phyloP scores from a whole-genome alignment of 768 basidiomycete genomes.

The Tulasnella calospora region DNA sequence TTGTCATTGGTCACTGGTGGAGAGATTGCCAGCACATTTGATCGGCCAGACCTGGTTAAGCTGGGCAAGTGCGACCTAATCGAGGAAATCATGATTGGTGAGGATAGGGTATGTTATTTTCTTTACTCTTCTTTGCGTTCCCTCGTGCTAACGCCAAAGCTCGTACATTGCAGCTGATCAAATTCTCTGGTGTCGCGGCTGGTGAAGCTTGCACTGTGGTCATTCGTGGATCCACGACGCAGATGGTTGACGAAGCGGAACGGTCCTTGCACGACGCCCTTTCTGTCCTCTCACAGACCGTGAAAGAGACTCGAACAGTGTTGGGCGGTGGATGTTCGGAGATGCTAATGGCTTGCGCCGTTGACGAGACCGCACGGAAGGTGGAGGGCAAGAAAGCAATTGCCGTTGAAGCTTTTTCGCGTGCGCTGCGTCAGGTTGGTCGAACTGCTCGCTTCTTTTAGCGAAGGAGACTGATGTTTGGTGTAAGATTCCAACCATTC shows the following conservation, averaged over 20 bases:
- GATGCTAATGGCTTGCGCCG: slow-evolving; percentile 94
- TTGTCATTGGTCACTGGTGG: slow-evolving; percentile 94
- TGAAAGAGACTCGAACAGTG: slow-evolving; percentile 90
- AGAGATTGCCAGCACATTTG: slow-evolving; percentile 95
- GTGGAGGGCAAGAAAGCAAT: slow-evolving; percentile 94
- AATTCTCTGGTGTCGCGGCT: slow-evolving; percentile 98
- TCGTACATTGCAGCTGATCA: slow-evolving; percentile 66
- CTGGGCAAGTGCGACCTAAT: slow-evolving; percentile 91
- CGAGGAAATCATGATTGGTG: slow-evolving; percentile 98
- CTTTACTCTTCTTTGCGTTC: background rate
- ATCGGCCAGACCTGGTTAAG: slow-evolving; percentile 84
- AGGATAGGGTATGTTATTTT: slow-evolving; percentile 73
- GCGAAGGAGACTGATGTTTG: background rate
- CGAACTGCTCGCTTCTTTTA: background rate
- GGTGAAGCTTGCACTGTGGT: slow-evolving; percentile 98
- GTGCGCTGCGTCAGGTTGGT: slow-evolving; percentile 65
- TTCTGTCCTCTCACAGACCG: slow-evolving; percentile 94
- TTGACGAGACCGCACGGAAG: slow-evolving; percentile 79
- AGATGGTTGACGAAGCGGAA: slow-evolving; percentile 99
- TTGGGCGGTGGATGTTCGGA: slow-evolving; percentile 97
- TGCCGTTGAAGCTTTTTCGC: slow-evolving; percentile 85
- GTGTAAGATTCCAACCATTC: slow-evolving; percentile 82
- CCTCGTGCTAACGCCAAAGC: background rate
- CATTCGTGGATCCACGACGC: slow-evolving; percentile 91
- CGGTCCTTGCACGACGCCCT: slow-evolving; percentile 96